A percentile compares a stretch with the other conserved stretches of the same genome.
Evolutionary conservation across 2,329 filamentous ascomycete species (phyloP).

Genomic region (Chaetomium sp.): DNA sequence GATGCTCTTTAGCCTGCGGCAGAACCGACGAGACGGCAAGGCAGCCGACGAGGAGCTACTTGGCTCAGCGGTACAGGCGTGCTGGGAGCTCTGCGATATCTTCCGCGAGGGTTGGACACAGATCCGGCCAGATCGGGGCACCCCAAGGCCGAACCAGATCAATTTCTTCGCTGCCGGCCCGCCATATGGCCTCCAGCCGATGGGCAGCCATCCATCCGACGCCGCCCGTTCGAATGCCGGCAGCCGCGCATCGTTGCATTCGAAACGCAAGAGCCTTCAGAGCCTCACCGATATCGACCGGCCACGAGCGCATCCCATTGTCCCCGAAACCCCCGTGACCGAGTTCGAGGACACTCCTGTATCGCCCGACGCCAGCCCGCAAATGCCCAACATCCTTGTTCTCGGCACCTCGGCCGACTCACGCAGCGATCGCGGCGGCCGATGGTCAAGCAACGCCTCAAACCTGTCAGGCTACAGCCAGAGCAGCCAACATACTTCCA

Average conservation of each 20-base stretch:
- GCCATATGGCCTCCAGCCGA: slow-evolving; percentile 38
- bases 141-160: slow-evolving; percentile 78
- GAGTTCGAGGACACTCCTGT: slow-evolving; percentile 91
- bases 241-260: slow-evolving; percentile 54
- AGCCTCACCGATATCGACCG: slow-evolving; percentile 51
- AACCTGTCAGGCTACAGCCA: slow-evolving; percentile 80
- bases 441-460: slow-evolving; percentile 82
- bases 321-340: slow-evolving; percentile 89
- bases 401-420: slow-evolving; percentile 68
- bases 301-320: slow-evolving; percentile 49
- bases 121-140: slow-evolving; percentile 80
- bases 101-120: slow-evolving; percentile 93
- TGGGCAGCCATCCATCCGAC: slow-evolving; percentile 36
- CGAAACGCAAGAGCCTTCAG: slow-evolving; percentile 57
- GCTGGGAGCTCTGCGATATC: slow-evolving; percentile 92
- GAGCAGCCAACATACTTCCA: slow-evolving; percentile 64
- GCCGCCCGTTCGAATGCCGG: slow-evolving; percentile 39
- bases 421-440: slow-evolving; percentile 56
- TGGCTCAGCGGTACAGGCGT: slow-evolving; percentile 85
- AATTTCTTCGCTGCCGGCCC: slow-evolving; percentile 63
- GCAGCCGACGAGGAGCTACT: slow-evolving; percentile 79
- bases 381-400: slow-evolving; percentile 84
- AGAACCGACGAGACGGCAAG: slow-evolving; percentile 74
- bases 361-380: slow-evolving; percentile 74
- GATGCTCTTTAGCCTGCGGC: slow-evolving; percentile 88